Base-by-base conservation (phyloP, 257 asterid genomes). In the Eucommia ulmoides region DNA sequence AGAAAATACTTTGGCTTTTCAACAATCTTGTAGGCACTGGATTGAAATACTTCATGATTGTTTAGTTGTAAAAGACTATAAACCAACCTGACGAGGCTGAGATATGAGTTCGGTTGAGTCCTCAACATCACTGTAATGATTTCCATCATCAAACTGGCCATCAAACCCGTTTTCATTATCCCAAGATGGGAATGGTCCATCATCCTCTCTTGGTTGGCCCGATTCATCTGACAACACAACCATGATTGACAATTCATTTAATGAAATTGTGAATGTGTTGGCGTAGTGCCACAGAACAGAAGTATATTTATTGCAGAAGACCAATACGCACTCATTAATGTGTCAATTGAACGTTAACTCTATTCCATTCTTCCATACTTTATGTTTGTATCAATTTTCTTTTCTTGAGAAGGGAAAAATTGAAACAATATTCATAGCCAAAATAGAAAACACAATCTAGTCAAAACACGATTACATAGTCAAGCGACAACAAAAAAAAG, bases 71-170 rank as follows among this genome's bases (percentile, higher is more conserved):
- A 29, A 29, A 5, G 7, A 12, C 38, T 16, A 18, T 41, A 53
- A 45, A 63, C 77, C 20, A 65, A 85, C 98, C 98, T 85, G 96
- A 19, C 96, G 96, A 50, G 96, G 96, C 69, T 85, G 96, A 66
- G 94, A 85, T 59, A 89, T 84, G 58, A 89, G 94, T 23, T 63
- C 67, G 62, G 46, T 76, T 1, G 79, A 65, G 58, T 82, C 94
- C 22, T 78, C 93, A 17, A 41, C 61, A 53, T 80, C 88, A 66
- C 76, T 72, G 61, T 68, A 65, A 64, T 72, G 68, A 60, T 73
- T 63, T 56, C 61, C 88, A 63, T 66, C 80, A 64, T 79, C 88
- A 50, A 59, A 77, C 46, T 52, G 65, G 42, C 79, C 93, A 56
- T 65, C 79, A 65, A 61, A 70, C 59, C 67, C 82, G 66, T 69